Conservation (phyloP, 2,329 filamentous ascomycete genomes). For the Exophiala calicioides region DNA sequence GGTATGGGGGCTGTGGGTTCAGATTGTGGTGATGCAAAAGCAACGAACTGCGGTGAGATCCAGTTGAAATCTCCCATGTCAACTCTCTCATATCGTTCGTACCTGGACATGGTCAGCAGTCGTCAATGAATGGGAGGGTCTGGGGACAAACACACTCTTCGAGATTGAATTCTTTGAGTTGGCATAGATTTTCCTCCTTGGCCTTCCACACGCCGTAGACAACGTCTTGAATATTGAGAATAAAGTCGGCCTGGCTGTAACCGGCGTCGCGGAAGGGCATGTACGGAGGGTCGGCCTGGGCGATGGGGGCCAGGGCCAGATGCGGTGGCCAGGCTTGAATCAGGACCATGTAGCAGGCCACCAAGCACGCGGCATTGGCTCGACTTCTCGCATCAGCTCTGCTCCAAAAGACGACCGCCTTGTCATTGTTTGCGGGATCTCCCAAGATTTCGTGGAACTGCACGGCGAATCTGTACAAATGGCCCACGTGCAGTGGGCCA, state of each 20-base stretch:
- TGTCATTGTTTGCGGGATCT: constrained; percentile 83
- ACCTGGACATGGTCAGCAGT: constrained; percentile 48
- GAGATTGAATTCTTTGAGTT: constrained; percentile 88
- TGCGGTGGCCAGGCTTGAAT: constrained; percentile 98
- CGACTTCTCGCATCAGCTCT: constrained; percentile 84
- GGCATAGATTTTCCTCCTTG: constrained; percentile 91
- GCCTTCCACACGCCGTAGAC: constrained; percentile 99
- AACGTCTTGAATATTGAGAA: constrained; percentile 92
- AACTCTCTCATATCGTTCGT: constrained; percentile 91
- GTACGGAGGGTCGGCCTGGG: constrained; percentile 92
- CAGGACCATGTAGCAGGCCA: constrained; percentile 98
- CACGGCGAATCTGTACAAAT: constrained; percentile 93
- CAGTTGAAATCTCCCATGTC: constrained; percentile 99
- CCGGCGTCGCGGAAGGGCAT: constrained; percentile 99
- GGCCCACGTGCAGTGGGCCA: constrained; percentile 93
- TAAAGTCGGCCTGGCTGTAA: constrained; percentile 97
- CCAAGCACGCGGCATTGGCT: constrained; percentile 86
- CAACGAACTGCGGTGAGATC: constrained; percentile 92
- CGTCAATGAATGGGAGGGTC: background rate
- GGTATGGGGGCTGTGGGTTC: constrained; percentile 72
- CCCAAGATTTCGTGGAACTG: constrained; percentile 94
- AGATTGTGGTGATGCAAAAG: constrained; percentile 92
- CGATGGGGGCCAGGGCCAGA: constrained; percentile 89
- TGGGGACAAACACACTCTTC: constrained; percentile 65
- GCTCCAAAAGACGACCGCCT: constrained; percentile 95